Evolutionary conservation across 2,329 filamentous ascomycete species (phyloP).

Genomic region (Niveomyces coronatus): DNA sequence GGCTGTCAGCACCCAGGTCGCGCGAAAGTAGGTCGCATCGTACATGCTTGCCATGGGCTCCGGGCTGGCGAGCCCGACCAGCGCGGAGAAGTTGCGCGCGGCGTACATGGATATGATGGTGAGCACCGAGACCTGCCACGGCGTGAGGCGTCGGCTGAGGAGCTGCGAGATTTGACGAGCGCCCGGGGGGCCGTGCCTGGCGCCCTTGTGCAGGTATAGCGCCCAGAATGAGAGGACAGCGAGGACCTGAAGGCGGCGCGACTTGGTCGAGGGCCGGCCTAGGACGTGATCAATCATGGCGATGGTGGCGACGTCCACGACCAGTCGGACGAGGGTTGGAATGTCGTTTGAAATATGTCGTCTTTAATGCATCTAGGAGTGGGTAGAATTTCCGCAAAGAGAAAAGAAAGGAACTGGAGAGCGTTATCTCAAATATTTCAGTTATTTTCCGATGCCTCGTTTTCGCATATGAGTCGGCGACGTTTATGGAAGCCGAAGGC

Average conservation of each 20-base stretch:
- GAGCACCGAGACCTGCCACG: conserved; percentile 81
- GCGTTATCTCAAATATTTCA: too few relatives aligned
- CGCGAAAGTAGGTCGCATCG: conserved; percentile 82
- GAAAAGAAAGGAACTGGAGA: too few relatives aligned
- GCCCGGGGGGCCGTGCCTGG: conserved; percentile 78
- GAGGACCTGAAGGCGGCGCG: conserved; percentile 85
- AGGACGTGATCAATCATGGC: conserved; percentile 76
- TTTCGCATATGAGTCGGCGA: too few relatives aligned
- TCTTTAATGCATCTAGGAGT: too few relatives aligned
- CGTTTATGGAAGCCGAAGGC: too few relatives aligned
- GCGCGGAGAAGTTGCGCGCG: conserved; percentile 84
- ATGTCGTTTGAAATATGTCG: too few relatives aligned
- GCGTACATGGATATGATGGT: conserved; percentile 89
- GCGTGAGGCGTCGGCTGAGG: conserved; percentile 61
- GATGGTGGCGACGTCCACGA: neutral
- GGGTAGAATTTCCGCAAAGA: too few relatives aligned
- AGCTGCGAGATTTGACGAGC: conserved; percentile 60
- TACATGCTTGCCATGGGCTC: conserved; percentile 94
- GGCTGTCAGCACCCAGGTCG: conserved; percentile 92
- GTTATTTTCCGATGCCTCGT: too few relatives aligned
- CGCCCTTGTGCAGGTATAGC: conserved; percentile 66
- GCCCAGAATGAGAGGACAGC: conserved; percentile 89
- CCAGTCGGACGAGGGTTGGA: neutral
- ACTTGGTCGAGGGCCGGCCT: conserved; percentile 81
- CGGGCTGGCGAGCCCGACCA: conserved; percentile 81